Conservation (phyloP, 345 rosid genomes). For the Rhodomyrtus tomentosa region DNA sequence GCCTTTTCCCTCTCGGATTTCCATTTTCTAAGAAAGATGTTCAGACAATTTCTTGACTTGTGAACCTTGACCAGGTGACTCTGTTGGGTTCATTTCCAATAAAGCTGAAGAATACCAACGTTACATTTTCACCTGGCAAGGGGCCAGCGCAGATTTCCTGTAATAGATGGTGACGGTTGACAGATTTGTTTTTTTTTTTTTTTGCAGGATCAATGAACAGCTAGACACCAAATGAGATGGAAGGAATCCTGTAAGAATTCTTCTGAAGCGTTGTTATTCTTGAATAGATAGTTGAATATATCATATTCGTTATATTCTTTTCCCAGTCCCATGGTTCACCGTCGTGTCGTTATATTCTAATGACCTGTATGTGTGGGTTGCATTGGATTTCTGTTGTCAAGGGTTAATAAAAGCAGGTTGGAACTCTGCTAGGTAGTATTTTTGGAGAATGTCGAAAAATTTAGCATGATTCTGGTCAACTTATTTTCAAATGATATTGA, state of each 20-base stretch:
- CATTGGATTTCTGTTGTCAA: too few relatives aligned
- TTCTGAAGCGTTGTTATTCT: neutral
- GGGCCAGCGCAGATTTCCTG: slow-evolving; percentile 79
- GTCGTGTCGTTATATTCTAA: neutral
- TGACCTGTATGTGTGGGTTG: too few relatives aligned
- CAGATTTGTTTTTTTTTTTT: neutral
- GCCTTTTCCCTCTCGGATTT: neutral
- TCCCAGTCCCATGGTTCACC: neutral
- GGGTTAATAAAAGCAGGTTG: too few relatives aligned
- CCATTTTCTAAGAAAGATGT: neutral
- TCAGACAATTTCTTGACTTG: neutral
- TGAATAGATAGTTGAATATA: neutral
- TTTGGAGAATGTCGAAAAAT: too few relatives aligned
- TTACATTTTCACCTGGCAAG: slow-evolving; percentile 55
- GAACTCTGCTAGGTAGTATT: too few relatives aligned
- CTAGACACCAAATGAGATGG: slow-evolving; percentile 67
- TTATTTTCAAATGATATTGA: too few relatives aligned
- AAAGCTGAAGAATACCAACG: slow-evolving; percentile 61
- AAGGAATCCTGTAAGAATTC: slow-evolving; percentile 43
- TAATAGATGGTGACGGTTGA: slow-evolving; percentile 46
- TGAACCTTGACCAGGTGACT: slow-evolving; percentile 26
- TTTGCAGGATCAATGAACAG: slow-evolving; percentile 65
- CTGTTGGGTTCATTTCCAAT: slow-evolving; percentile 48
- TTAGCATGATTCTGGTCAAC: too few relatives aligned
- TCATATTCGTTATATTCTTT: neutral